Percentiles rank a stretch among this genome's conserved stretches.
phyloP scores from a whole-genome alignment of 495 filamentous ascomycete genomes.

The Tuber magnatum region DNA sequence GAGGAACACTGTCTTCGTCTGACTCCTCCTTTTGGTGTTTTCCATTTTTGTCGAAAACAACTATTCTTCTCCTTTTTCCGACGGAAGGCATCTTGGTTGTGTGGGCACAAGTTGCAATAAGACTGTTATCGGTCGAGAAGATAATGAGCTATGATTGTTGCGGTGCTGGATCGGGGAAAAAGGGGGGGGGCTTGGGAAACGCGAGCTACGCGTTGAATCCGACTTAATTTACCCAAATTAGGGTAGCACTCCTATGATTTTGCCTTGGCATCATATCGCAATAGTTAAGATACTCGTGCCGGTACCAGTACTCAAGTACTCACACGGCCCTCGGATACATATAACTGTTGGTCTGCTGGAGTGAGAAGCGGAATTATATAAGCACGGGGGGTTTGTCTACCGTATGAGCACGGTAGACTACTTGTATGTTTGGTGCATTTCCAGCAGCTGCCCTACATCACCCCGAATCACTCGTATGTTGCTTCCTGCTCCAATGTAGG shows the following conservation, averaged over 20 bases:
- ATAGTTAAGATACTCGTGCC: too few species aligned
- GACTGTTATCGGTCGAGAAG: not conserved
- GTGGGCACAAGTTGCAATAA: not conserved
- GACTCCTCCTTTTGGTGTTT: constrained; percentile 25
- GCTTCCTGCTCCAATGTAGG: not conserved
- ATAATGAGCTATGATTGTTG: not conserved
- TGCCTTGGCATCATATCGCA: not conserved
- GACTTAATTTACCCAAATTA: not conserved
- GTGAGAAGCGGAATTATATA: not conserved
- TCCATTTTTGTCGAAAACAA: constrained; percentile 26
- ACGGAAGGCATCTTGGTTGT: constrained; percentile 17
- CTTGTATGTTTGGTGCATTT: not conserved
- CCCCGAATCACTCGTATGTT: not conserved
- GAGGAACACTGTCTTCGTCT: not conserved
- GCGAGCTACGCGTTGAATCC: not conserved
- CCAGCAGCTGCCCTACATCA: not conserved
- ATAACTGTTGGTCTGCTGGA: not conserved
- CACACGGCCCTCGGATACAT: too few species aligned
- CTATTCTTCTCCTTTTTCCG: constrained; percentile 27
- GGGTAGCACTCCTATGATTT: not conserved
- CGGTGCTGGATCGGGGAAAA: not conserved
- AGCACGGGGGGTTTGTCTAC: not conserved
- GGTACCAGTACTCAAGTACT: too few species aligned
- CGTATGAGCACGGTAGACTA: too few species aligned
- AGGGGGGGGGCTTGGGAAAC: not conserved